Percentiles rank a stretch among this genome's conserved stretches.
Conservation (phyloP, 1,284 basidiomycete genomes). For the Athelia psychrophila region DNA sequence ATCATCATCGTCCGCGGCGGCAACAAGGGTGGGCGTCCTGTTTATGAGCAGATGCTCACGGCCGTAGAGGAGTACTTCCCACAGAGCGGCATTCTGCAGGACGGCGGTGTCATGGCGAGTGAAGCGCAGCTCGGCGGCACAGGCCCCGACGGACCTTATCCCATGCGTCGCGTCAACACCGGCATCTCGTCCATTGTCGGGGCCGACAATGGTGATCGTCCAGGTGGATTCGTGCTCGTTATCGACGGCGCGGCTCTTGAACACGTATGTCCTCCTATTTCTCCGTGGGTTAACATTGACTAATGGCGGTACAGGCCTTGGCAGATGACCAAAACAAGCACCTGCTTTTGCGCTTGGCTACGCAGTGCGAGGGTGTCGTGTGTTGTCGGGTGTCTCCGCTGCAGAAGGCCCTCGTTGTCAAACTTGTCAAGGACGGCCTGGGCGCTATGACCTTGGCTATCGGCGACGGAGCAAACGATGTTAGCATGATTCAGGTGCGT, state of each 20-base stretch:
- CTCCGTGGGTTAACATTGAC: conserved; percentile 5
- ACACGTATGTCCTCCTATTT: neutral
- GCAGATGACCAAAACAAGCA: conserved; percentile 72
- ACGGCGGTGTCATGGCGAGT: conserved; percentile 31
- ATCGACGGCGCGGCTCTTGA: conserved; percentile 64
- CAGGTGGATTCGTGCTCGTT: conserved; percentile 77
- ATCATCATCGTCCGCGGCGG: conserved; percentile 91
- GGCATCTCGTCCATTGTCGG: conserved; percentile 74
- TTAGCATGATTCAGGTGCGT: conserved; percentile 82
- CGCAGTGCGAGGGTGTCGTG: conserved; percentile 91
- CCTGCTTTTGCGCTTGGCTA: conserved; percentile 83
- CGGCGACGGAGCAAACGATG: conserved; percentile 96
- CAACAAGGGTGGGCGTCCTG: conserved; percentile 53
- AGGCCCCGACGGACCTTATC: conserved; percentile 29
- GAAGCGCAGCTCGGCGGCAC: conserved; percentile 19
- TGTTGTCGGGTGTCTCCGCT: conserved; percentile 97
- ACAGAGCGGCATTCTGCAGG: conserved; percentile 52
- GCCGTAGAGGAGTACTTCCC: conserved; percentile 93
- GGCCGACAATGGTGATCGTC: conserved; percentile 61
- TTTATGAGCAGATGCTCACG: conserved; percentile 80
- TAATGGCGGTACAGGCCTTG: conserved; percentile 52
- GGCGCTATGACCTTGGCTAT: conserved; percentile 92
- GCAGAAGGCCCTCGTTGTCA: conserved; percentile 94
- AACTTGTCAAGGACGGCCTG: conserved; percentile 88
- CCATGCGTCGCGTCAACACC: conserved; percentile 62